A percentile compares a stretch with the other conserved stretches of the same genome.
Evolutionary conservation across 106 monocot genomes (phyloP).

Genomic region (Triglochin maritima): DNA sequence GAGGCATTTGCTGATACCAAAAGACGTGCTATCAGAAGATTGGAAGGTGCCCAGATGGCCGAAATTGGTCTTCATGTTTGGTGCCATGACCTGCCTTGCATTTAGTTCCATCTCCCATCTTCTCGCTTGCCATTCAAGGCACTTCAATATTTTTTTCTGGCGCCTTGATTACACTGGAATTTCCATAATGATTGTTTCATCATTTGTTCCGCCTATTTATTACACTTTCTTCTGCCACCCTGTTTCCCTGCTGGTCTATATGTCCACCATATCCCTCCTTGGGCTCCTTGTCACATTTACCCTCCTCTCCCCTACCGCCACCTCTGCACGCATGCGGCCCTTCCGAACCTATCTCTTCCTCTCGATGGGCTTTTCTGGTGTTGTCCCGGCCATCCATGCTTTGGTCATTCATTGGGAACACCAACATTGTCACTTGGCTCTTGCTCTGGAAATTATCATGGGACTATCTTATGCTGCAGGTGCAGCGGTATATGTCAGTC

Average conservation of each 20-base stretch:
- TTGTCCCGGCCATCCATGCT: conserved; percentile 52
- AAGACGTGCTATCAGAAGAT: background rate
- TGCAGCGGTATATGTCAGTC: conserved; percentile 9
- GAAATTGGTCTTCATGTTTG: conserved; percentile 56
- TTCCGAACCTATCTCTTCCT: conserved; percentile 55
- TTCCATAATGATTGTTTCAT: conserved; percentile 82
- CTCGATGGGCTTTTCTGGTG: conserved; percentile 62
- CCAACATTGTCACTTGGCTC: conserved; percentile 34
- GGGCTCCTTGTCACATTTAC: conserved; percentile 33
- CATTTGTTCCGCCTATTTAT: conserved; percentile 81
- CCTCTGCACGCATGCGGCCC: conserved; percentile 45
- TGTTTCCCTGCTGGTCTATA: conserved; percentile 39
- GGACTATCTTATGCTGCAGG: conserved; percentile 12
- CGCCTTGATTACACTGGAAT: conserved; percentile 85
- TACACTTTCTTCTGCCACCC: conserved; percentile 85
- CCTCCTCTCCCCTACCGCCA: conserved; percentile 52
- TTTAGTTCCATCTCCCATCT: conserved; percentile 77
- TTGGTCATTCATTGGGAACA: conserved; percentile 36
- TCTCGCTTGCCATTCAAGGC: conserved; percentile 81
- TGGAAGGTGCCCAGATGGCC: conserved; percentile 63
- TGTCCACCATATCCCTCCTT: conserved; percentile 49
- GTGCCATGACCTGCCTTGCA: conserved; percentile 59
- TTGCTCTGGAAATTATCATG: conserved; percentile 26
- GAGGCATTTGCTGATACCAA: background rate
- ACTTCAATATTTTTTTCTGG: conserved; percentile 72